Conservation (phyloP, 108 stramenopile species). For the Schizochytrium sp. region DNA sequence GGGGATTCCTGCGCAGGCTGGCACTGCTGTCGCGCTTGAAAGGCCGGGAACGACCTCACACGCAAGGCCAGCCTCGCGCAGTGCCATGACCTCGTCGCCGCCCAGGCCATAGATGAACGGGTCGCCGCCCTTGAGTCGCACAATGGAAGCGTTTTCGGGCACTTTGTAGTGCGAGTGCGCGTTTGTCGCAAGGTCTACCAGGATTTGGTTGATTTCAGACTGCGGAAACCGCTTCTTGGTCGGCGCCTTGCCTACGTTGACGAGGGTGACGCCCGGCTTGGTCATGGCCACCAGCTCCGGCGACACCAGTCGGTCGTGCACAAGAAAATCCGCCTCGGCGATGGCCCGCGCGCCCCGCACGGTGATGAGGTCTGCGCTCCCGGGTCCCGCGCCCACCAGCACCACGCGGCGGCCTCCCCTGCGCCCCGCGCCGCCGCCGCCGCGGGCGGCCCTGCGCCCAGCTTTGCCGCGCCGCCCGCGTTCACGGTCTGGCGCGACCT, state of each 20-base stretch:
- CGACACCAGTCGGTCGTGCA: neutral
- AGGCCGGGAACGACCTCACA: neutral
- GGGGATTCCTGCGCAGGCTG: neutral
- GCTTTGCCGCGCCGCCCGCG: no score
- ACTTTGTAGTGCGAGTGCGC: neutral
- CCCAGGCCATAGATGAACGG: neutral
- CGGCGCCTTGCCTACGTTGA: neutral
- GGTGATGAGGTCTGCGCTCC: neutral
- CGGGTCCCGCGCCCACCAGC: neutral
- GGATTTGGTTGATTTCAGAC: neutral
- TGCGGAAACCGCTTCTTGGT: slow-evolving; percentile 1
- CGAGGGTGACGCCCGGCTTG: neutral
- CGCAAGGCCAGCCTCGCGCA: neutral
- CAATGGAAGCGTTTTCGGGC: neutral
- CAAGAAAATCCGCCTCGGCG: neutral
- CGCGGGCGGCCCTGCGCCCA: no score
- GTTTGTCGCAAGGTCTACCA: neutral
- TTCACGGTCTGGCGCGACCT: no score
- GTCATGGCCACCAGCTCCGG: neutral
- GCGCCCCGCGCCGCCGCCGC: no score
- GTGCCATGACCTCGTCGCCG: neutral
- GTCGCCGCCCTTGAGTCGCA: neutral
- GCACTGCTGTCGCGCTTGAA: neutral
- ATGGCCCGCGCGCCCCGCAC: neutral
- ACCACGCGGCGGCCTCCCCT: neutral